Evolutionary conservation across 495 filamentous ascomycete genomes (phyloP).

Genomic region (Parathielavia hyrcaniae): DNA sequence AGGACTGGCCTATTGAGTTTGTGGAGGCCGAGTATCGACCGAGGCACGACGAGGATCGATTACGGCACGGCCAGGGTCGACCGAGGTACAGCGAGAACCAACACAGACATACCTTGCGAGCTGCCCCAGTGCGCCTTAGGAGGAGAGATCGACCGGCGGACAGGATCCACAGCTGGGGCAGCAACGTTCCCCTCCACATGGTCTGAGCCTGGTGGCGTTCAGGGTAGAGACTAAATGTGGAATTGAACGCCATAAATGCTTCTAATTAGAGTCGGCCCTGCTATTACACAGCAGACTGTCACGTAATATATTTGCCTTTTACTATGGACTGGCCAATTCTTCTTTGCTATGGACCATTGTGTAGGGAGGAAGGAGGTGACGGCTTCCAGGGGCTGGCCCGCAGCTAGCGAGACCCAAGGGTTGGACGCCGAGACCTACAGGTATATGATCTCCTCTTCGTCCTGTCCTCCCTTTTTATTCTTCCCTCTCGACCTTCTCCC

Average conservation of each 20-base stretch:
- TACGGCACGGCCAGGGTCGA: neutral
- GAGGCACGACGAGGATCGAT: neutral
- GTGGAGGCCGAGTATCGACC: constrained; percentile 7
- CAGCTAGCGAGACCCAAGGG: too few species aligned
- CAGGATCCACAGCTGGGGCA: constrained; percentile 4
- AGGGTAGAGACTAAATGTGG: neutral
- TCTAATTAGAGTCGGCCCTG: neutral
- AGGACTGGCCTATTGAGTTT: constrained; percentile 9
- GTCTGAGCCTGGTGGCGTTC: constrained; percentile 10
- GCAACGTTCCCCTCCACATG: constrained; percentile 5
- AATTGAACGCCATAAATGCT: neutral
- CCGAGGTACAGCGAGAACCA: constrained; percentile 3
- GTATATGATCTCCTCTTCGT: too few species aligned
- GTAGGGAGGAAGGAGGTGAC: too few species aligned
- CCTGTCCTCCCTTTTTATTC: too few species aligned
- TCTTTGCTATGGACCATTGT: constrained; percentile 1
- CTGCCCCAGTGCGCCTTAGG: constrained; percentile 7
- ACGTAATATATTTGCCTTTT: constrained; percentile 5
- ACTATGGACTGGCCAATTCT: neutral
- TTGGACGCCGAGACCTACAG: too few species aligned
- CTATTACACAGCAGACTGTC: constrained; percentile 1
- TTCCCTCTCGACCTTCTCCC: too few species aligned
- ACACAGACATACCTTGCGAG: neutral
- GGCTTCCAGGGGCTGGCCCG: too few species aligned
- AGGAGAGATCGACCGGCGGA: constrained; percentile 10